Evolutionary conservation across 805 yeast genomes (phyloP).

Genomic region (Cyberlindnera euphorbiae): DNA sequence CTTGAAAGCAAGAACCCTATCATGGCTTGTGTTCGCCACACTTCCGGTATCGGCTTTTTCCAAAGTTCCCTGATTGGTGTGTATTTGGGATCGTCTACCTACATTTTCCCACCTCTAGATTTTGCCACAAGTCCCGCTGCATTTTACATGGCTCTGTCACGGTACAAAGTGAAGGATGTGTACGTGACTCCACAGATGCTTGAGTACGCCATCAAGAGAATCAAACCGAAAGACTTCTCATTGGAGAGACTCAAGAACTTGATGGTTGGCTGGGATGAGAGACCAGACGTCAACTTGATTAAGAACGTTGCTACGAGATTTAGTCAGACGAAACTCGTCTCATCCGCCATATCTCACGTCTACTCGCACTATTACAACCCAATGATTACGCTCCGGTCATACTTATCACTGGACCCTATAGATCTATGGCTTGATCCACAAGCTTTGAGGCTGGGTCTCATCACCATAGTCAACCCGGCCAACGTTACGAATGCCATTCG

Average conservation of each 20-base stretch:
- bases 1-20: slow-evolving; percentile 67
- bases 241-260: slow-evolving; percentile 68
- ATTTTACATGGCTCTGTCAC: slow-evolving; percentile 64
- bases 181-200: slow-evolving; percentile 83
- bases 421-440: slow-evolving; percentile 83
- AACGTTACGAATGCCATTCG: slow-evolving; percentile 66
- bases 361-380: slow-evolving; percentile 81
- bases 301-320: slow-evolving; percentile 57
- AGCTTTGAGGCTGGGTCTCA: slow-evolving; percentile 84
- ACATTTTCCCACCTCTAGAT: slow-evolving; percentile 71
- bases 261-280: slow-evolving; percentile 72
- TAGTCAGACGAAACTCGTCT: slow-evolving; percentile 56
- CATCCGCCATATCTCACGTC: slow-evolving; percentile 68
- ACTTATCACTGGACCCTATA: slow-evolving; percentile 82
- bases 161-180: slow-evolving; percentile 79
- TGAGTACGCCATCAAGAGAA: slow-evolving; percentile 58
- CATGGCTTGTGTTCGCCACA: slow-evolving; percentile 82
- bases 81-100: slow-evolving; percentile 82
- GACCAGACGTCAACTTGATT: slow-evolving; percentile 64
- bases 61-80: slow-evolving; percentile 83
- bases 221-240: slow-evolving; percentile 50
- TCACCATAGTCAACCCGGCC: slow-evolving; percentile 72
- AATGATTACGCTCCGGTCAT: slow-evolving; percentile 77
- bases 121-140: slow-evolving; percentile 69
- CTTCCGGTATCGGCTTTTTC: slow-evolving; percentile 81